Base-by-base conservation (phyloP, 176 grass and related monocot species). In the Aegilops bicornis region DNA sequence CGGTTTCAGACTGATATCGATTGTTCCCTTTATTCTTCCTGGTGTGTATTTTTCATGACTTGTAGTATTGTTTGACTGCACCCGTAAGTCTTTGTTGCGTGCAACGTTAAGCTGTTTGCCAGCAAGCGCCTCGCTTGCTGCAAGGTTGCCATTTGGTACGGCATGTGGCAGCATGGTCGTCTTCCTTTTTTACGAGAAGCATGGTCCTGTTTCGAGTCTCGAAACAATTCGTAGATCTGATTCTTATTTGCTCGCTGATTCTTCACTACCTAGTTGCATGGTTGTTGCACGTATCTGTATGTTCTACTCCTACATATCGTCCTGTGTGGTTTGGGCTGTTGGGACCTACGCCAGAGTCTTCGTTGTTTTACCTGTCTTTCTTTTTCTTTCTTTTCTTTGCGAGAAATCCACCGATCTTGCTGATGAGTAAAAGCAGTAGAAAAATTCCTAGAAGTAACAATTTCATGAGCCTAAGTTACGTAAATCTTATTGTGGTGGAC, bases 31-130 rank as follows among this genome's bases (percentile, higher is more conserved):
- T 11, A 27, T 50, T 79, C 62, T 33, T 45, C 43, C 11, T 13
- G 43, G 43, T 17, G 33, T 71, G 58, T 54, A 52, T 47, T 76
- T 22, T 4, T 54, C 52, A 22, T 48, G 87, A 22, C 54, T 56
- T 79, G 11, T 52, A 29, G 16, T 64, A 17, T 42, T 22, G 39
- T 79, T 64, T 84, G 52, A 88, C 87, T 25, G 50, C 25, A 25
- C 73, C 22, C 8, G 19, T 50, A 43, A 24, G 67, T 64, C 73
- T 10, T 19, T 19, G 50, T 54, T 19, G 50, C 50, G 50, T 54
- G 50, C 15, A 52, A 0, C 48, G 4, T 52, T 52, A 22, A 37
- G 31, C 32, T 39, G 17, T 22, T 70, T 19, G 19, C 67, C 33
- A 12, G 5, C 14, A 32, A 50, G 1, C 7, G 67, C 32, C 7